phyloP scores from a whole-genome alignment of 192 early-diverging fungal species.

The Coemansia sp. region DNA sequence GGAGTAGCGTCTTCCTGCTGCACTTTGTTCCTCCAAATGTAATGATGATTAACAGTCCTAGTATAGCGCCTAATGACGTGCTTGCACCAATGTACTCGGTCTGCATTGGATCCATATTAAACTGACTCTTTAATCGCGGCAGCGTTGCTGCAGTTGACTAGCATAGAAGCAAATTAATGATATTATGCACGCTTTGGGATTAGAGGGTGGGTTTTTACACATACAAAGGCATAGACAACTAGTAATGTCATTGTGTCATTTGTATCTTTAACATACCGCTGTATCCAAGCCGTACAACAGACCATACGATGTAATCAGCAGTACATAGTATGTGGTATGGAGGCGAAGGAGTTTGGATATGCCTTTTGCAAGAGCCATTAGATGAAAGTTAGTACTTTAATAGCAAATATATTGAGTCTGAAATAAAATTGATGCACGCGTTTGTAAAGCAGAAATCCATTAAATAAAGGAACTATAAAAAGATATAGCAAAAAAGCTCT shows the following conservation, averaged over 20 bases:
- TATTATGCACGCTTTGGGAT: not conserved
- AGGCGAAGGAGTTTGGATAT: constrained; percentile 3
- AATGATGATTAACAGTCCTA: constrained; percentile 25
- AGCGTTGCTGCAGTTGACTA: constrained; percentile 24
- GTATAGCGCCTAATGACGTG: constrained; percentile 24
- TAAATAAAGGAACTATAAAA: not conserved
- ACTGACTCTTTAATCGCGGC: constrained; percentile 12
- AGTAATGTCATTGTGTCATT: not conserved
- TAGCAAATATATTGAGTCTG: not conserved
- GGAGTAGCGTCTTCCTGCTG: constrained; percentile 16
- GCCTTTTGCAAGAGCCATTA: constrained; percentile 1
- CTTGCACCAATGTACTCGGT: constrained; percentile 27
- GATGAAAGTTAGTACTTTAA: not conserved
- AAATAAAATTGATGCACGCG: not conserved
- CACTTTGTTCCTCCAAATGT: constrained; percentile 3
- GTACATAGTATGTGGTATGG: constrained; percentile 18
- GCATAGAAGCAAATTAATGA: not conserved
- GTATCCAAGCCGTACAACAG: constrained; percentile 35
- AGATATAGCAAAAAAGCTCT: not conserved
- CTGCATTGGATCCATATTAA: constrained; percentile 14
- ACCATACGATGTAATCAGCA: constrained; percentile 24
- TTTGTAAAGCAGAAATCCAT: not conserved
- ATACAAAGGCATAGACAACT: not conserved
- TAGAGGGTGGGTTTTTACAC: not conserved
- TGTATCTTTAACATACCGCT: constrained; percentile 16